A percentile compares a stretch with the other conserved stretches of the same genome.
These are phyloP conservation scores for Lactarius evosmus DNA, from an alignment of 768 basidiomycete genomes.

Conservation along the genomic window DNA sequence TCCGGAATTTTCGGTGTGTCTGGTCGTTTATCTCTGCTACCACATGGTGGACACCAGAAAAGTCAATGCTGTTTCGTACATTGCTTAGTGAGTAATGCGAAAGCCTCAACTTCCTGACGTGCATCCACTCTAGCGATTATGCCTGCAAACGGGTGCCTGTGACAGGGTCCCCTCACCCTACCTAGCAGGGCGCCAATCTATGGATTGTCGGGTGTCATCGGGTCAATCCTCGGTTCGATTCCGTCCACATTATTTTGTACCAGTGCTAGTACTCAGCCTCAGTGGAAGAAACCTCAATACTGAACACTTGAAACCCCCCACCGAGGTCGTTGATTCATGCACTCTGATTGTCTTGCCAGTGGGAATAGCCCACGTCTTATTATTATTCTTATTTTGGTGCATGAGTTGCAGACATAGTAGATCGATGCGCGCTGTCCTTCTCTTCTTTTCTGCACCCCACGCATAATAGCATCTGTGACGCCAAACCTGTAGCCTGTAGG, in stretches of 20 bases:
- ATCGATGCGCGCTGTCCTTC: too few relatives aligned
- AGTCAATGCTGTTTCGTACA: not conserved
- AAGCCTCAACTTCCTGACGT: not conserved
- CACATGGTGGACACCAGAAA: too few relatives aligned
- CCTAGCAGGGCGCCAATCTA: too few relatives aligned
- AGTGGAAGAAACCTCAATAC: not conserved
- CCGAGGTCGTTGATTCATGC: too few relatives aligned
- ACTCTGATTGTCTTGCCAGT: too few relatives aligned
- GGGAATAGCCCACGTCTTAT: too few relatives aligned
- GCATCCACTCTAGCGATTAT: not conserved
- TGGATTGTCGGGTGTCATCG: not conserved
- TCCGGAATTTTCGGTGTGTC: too few relatives aligned
- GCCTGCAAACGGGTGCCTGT: not conserved
- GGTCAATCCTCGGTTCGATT: not conserved
- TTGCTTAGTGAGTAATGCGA: too few relatives aligned
- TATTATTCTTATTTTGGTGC: too few relatives aligned
- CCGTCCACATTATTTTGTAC: not conserved
- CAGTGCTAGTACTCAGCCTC: not conserved
- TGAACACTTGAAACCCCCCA: too few relatives aligned
- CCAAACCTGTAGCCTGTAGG: not conserved
- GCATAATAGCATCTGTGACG: not conserved
- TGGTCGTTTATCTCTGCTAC: too few relatives aligned
- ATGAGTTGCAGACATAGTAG: too few relatives aligned
- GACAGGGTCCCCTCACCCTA: not conserved
- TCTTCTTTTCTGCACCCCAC: not conserved